These are phyloP conservation scores for Pseudocercospora macadamiae DNA, from an alignment of 2,329 filamentous ascomycete genomes.

Conservation along the genomic window DNA sequence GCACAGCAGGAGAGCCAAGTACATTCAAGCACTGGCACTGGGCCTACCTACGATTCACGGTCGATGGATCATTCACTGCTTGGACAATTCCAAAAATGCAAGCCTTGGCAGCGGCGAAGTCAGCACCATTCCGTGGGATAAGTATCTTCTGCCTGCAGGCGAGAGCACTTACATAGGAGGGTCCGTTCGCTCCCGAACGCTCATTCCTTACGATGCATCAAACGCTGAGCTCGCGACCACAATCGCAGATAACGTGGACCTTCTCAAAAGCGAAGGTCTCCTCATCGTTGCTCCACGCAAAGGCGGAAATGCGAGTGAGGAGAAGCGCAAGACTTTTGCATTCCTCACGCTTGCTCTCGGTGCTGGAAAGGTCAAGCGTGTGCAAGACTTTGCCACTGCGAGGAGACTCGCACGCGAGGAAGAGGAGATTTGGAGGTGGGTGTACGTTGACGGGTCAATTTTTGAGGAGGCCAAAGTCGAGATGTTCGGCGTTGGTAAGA, in stretches of 20 bases:
- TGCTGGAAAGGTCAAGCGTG: conserved; percentile 66
- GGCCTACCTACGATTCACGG: conserved; percentile 83
- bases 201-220: conserved; percentile 64
- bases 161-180: conserved; percentile 75
- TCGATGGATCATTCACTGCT: conserved; percentile 77
- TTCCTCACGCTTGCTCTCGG: conserved; percentile 82
- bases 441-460: conserved; percentile 73
- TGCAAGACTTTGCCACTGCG: conserved; percentile 67
- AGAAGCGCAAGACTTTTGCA: conserved; percentile 70
- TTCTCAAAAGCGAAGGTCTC: conserved; percentile 63
- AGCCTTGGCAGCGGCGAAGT: conserved; percentile 46
- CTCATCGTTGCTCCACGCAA: conserved; percentile 66
- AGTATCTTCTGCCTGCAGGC: conserved; percentile 84
- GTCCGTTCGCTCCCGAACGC: conserved; percentile 72
- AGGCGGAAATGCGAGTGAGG: conserved; percentile 57
- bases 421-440: conserved; percentile 67
- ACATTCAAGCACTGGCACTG: conserved; percentile 90
- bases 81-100: conserved; percentile 42
- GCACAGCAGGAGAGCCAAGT: conserved; percentile 85
- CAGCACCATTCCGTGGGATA: conserved; percentile 70
- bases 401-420: conserved; percentile 60
- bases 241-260: conserved; percentile 50
- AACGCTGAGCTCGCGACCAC: conserved; percentile 60
- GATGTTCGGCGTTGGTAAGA: conserved; percentile 45
- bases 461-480: conserved; percentile 55